Conservation (phyloP, 2,329 filamentous ascomycete genomes). For the Thelonectria olida region DNA sequence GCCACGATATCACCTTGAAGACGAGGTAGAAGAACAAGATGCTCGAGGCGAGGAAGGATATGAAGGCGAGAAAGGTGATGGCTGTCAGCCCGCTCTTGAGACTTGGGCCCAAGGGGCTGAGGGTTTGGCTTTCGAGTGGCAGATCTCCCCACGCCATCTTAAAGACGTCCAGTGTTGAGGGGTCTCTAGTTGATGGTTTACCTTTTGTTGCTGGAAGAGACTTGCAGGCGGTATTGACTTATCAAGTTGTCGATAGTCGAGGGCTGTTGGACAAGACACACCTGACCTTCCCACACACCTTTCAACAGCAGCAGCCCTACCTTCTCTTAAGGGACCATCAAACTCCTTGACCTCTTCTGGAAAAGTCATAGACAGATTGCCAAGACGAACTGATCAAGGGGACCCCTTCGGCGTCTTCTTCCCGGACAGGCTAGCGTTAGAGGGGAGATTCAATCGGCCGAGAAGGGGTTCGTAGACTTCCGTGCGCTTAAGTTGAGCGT, state of each 20-base stretch:
- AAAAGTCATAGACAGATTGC: background rate
- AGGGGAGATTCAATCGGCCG: background rate
- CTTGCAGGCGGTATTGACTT: no score
- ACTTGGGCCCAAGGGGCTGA: conserved; percentile 31
- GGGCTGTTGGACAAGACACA: background rate
- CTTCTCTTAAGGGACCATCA: background rate
- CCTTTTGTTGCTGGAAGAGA: no score
- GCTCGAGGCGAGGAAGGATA: conserved; percentile 43
- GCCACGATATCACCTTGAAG: conserved; percentile 44
- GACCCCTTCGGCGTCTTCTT: background rate
- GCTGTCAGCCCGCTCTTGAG: conserved; percentile 42
- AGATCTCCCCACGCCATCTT: conserved; percentile 39
- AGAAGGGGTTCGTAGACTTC: background rate
- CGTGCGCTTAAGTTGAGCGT: no score
- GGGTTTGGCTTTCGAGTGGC: conserved; percentile 32
- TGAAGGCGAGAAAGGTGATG: conserved; percentile 42
- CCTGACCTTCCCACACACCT: background rate
- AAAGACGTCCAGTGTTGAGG: background rate
- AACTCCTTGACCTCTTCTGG: background rate
- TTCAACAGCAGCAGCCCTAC: background rate
- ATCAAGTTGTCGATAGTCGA: background rate
- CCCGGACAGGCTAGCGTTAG: background rate
- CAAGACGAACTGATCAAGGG: background rate
- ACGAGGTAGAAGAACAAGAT: conserved; percentile 44
- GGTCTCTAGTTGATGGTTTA: background rate